Conservation (phyloP, 2,329 filamentous ascomycete species). For the Bipolaris oryzae region DNA sequence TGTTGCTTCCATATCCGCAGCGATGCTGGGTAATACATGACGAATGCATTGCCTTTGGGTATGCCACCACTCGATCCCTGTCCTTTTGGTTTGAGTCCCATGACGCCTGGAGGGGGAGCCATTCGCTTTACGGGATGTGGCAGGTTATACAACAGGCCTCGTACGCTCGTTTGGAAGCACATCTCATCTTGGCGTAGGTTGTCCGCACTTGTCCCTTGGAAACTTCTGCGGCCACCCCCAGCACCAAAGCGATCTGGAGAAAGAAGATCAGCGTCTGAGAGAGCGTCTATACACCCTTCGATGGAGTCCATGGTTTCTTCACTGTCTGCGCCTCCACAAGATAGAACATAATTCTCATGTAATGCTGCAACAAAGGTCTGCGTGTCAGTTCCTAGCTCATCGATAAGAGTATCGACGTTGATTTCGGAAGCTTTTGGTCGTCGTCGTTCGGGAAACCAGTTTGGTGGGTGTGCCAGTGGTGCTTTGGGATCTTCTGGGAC, state of each 20-base stretch:
- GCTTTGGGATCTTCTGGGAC: constrained; percentile 52
- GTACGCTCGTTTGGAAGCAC: constrained; percentile 86
- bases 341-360: constrained; percentile 91
- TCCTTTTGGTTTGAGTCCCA: constrained; percentile 41
- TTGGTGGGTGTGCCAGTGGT: constrained; percentile 52
- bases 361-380: constrained; percentile 87
- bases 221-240: constrained; percentile 57
- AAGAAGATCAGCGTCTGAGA: constrained; percentile 88
- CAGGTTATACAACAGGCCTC: constrained; percentile 82
- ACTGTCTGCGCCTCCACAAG: constrained; percentile 70
- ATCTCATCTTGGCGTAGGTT: constrained; percentile 90
- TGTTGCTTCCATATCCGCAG: constrained; percentile 81
- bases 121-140: constrained; percentile 80
- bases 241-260: constrained; percentile 73
- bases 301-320: constrained; percentile 74
- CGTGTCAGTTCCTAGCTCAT: constrained; percentile 91
- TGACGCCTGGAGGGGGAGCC: constrained; percentile 48
- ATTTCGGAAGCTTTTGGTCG: constrained; percentile 54
- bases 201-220: constrained; percentile 65
- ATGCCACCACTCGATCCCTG: constrained; percentile 24
- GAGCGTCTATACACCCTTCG: constrained; percentile 80
- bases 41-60: constrained; percentile 67
- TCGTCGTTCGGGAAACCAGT: constrained; percentile 53
- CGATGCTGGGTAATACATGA: constrained; percentile 91
- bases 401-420: constrained; percentile 72